Evolutionary conservation across 805 yeast genomes (phyloP).

Genomic region (Candida peoriensis): DNA sequence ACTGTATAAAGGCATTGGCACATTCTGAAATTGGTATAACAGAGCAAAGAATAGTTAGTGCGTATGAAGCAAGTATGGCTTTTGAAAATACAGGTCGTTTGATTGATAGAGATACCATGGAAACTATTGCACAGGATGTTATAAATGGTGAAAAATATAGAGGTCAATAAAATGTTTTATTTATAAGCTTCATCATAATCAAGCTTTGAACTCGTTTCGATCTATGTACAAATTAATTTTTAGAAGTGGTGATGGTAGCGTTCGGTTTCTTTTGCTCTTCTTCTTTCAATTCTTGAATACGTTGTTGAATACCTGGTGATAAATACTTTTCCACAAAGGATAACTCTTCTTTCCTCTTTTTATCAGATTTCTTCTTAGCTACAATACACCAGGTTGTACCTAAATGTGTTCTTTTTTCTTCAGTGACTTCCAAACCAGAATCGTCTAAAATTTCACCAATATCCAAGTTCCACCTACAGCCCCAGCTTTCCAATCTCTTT

Average conservation of each 20-base stretch:
- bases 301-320: constrained; percentile 30
- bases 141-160: constrained; percentile 71
- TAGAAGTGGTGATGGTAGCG: neutral
- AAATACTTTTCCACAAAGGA: constrained; percentile 47
- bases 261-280: constrained; percentile 5
- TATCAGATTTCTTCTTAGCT: constrained; percentile 70
- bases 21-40: constrained; percentile 82
- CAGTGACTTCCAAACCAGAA: constrained; percentile 78
- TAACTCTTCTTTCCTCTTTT: constrained; percentile 40
- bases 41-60: constrained; percentile 70
- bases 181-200: neutral
- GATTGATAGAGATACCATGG: constrained; percentile 70
- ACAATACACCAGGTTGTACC: constrained; percentile 90
- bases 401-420: constrained; percentile 75
- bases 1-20: constrained; percentile 79
- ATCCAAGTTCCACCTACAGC: constrained; percentile 96
- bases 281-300: constrained; percentile 17
- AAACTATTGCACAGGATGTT: constrained; percentile 65
- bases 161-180: constrained; percentile 34
- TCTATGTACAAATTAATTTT: neutral
- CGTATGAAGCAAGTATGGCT: constrained; percentile 86
- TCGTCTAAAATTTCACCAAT: constrained; percentile 81
- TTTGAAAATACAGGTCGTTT: constrained; percentile 66
- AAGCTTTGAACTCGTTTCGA: neutral
- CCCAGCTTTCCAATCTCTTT: constrained; percentile 85